phyloP scores from a whole-genome alignment of 2,329 filamentous ascomycete species.

The Fusarium siculi region DNA sequence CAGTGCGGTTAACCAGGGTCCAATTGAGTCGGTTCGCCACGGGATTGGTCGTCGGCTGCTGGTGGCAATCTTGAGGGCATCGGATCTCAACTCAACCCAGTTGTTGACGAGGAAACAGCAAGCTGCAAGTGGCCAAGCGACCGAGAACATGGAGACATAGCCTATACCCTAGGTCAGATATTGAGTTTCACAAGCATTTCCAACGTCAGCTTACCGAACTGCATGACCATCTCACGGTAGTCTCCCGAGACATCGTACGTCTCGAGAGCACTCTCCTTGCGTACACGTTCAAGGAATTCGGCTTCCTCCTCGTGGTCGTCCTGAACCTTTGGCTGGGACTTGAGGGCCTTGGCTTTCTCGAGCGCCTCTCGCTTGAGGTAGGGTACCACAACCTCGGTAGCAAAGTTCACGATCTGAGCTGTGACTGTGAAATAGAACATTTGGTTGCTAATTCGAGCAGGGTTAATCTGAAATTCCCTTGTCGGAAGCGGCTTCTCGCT shows the following conservation, averaged over 20 bases:
- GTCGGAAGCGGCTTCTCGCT: slow-evolving; percentile 76
- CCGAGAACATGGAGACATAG: slow-evolving; percentile 90
- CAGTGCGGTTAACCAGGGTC: slow-evolving; percentile 87
- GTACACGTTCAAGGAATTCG: slow-evolving; percentile 81
- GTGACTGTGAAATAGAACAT: slow-evolving; percentile 97
- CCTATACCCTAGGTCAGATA: slow-evolving; percentile 56
- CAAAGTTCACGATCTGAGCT: slow-evolving; percentile 88
- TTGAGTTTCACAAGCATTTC: neutral
- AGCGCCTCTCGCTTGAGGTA: slow-evolving; percentile 83
- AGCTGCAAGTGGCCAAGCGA: slow-evolving; percentile 93
- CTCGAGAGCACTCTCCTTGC: slow-evolving; percentile 83
- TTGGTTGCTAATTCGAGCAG: slow-evolving; percentile 84
- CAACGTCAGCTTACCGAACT: slow-evolving; percentile 65
- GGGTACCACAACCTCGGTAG: slow-evolving; percentile 85
- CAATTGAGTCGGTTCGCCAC: slow-evolving; percentile 91
- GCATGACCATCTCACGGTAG: slow-evolving; percentile 92
- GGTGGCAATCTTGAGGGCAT: slow-evolving; percentile 92
- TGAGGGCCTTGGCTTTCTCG: slow-evolving; percentile 81
- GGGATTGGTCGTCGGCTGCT: slow-evolving; percentile 91
- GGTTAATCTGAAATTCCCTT: slow-evolving; percentile 81
- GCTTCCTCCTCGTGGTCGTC: slow-evolving; percentile 80
- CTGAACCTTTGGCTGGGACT: slow-evolving; percentile 64
- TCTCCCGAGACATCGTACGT: slow-evolving; percentile 91
- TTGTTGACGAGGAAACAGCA: slow-evolving; percentile 93
- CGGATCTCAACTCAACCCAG: slow-evolving; percentile 93